These are phyloP conservation scores for Hymenoscyphus infarciens DNA, from an alignment of 2,329 filamentous ascomycete species.

Conservation along the genomic window DNA sequence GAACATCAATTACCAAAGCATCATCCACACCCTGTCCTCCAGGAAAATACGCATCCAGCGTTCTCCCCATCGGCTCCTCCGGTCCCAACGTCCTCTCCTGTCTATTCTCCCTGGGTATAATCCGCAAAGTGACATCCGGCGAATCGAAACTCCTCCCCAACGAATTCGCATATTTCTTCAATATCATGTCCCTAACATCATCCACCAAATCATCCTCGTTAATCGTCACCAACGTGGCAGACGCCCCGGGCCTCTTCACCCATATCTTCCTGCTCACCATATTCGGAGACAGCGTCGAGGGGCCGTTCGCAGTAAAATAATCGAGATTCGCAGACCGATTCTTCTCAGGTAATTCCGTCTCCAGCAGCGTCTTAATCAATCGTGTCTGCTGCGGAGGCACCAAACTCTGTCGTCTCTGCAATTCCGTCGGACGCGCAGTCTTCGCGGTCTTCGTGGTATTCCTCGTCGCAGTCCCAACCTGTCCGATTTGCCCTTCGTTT, in stretches of 20 bases:
- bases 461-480: background rate
- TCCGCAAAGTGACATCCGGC: constrained; percentile 79
- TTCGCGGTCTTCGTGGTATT: constrained; percentile 9
- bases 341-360: constrained; percentile 37
- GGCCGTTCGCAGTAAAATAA: constrained; percentile 34
- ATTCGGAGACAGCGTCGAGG: constrained; percentile 31
- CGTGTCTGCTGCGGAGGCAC: constrained; percentile 44
- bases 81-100: constrained; percentile 72
- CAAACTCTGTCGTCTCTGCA: constrained; percentile 41
- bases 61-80: constrained; percentile 76
- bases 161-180: constrained; percentile 92
- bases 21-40: constrained; percentile 86
- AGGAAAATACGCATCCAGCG: constrained; percentile 78
- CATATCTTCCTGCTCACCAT: constrained; percentile 81
- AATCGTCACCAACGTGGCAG: constrained; percentile 81
- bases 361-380: constrained; percentile 52
- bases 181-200: constrained; percentile 86
- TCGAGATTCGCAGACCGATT: constrained; percentile 35
- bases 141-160: constrained; percentile 85
- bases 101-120: constrained; percentile 65
- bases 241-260: constrained; percentile 84
- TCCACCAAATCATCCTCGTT: constrained; percentile 89
- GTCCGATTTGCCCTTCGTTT: background rate
- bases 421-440: constrained; percentile 24
- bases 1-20: constrained; percentile 86